These are phyloP conservation scores for Cytospora piceae DNA, from an alignment of 2,329 filamentous ascomycete genomes.

Conservation along the genomic window DNA sequence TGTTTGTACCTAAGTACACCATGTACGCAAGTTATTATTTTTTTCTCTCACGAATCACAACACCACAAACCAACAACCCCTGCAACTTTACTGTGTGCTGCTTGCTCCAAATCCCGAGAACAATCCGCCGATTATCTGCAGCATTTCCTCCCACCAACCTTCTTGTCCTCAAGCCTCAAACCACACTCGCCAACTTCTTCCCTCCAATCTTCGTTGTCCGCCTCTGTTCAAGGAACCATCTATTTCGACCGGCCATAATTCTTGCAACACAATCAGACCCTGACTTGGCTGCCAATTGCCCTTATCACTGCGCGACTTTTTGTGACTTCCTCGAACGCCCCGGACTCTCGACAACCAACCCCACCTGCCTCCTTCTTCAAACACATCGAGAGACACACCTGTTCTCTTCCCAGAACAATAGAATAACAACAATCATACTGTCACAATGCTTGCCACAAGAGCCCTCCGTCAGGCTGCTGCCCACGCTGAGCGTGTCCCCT, in stretches of 20 bases:
- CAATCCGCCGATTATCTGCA: conserved; percentile 23
- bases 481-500: conserved; percentile 62
- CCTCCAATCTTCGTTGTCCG: neutral
- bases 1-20: too few species aligned
- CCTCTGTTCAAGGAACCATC: neutral
- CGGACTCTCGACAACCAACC: neutral
- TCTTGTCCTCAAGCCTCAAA: neutral
- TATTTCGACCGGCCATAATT: neutral
- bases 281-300: neutral
- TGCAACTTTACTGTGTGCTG: neutral
- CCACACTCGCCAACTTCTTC: neutral
- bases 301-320: neutral
- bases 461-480: conserved; percentile 62
- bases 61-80: neutral
- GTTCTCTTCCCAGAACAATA: too few species aligned
- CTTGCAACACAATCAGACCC: neutral
- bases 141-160: neutral
- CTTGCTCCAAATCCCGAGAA: conserved; percentile 22
- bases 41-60: neutral
- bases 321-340: conserved; percentile 4
- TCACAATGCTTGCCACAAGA: conserved; percentile 59
- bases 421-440: neutral
- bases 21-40: neutral
- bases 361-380: neutral
- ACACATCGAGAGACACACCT: neutral